These are phyloP conservation scores for Alopecurus myosuroides DNA, from an alignment of 176 grass and related monocot genomes.

Conservation along the genomic window DNA sequence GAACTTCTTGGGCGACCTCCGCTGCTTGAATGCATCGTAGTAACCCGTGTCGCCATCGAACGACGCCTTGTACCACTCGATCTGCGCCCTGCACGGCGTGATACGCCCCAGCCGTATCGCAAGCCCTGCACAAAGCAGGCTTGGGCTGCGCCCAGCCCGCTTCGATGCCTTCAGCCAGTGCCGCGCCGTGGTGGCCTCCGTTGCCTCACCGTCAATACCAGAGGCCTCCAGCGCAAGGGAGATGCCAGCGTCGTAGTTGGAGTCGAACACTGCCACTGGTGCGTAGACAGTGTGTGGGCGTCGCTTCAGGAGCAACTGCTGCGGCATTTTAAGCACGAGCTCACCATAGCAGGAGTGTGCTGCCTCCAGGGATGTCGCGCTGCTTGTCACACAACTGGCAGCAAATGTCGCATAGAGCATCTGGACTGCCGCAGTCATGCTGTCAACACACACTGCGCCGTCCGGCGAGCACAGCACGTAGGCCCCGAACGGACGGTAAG, in stretches of 20 bases:
- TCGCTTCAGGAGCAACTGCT: slow-evolving; percentile 53
- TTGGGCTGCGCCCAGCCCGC: slow-evolving; percentile 39
- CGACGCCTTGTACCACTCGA: slow-evolving; percentile 89
- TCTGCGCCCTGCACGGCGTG: slow-evolving; percentile 71
- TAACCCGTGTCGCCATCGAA: slow-evolving; percentile 76
- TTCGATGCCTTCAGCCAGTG: slow-evolving; percentile 69
- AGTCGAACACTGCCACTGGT: neutral
- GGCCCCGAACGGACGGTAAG: slow-evolving; percentile 65
- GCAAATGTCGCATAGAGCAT: slow-evolving; percentile 79
- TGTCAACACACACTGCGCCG: slow-evolving; percentile 65
- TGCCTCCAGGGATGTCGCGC: neutral
- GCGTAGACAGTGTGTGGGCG: neutral
- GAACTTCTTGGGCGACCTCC: slow-evolving; percentile 46
- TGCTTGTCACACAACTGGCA: neutral
- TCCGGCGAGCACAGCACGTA: slow-evolving; percentile 73
- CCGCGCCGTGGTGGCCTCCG: slow-evolving; percentile 39
- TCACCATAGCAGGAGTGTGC: slow-evolving; percentile 62
- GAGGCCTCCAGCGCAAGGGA: slow-evolving; percentile 68
- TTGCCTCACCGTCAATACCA: slow-evolving; percentile 48
- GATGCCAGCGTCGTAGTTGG: slow-evolving; percentile 51
- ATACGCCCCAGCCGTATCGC: slow-evolving; percentile 61
- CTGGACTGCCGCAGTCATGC: slow-evolving; percentile 33
- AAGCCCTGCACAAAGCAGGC: slow-evolving; percentile 63
- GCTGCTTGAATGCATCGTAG: slow-evolving; percentile 88
- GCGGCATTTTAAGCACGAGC: slow-evolving; percentile 41